Evolutionary conservation across 2,329 filamentous ascomycete species (phyloP).

Genomic region (Cadophora sp.): DNA sequence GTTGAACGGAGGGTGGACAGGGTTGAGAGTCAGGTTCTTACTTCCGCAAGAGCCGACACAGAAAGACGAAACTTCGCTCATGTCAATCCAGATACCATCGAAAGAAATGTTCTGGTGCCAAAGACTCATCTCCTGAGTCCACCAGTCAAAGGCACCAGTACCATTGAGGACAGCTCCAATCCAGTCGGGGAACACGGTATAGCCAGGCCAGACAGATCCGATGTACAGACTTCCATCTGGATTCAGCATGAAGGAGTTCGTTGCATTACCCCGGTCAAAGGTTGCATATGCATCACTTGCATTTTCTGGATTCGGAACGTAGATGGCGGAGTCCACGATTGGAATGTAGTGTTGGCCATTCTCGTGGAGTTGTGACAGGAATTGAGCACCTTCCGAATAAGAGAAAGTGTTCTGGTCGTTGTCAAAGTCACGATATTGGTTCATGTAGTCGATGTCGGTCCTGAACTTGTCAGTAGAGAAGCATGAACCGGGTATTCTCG

Average conservation of each 20-base stretch:
- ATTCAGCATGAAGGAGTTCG: slow-evolving; percentile 61
- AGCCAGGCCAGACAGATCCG: slow-evolving; percentile 77
- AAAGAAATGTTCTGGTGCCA: slow-evolving; percentile 61
- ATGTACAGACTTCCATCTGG: slow-evolving; percentile 62
- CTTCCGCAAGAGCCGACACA: slow-evolving; percentile 77
- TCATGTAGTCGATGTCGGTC: slow-evolving; percentile 78
- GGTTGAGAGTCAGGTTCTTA: slow-evolving; percentile 68
- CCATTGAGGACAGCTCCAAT: slow-evolving; percentile 64
- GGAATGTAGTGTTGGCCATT: slow-evolving; percentile 67
- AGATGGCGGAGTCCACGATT: slow-evolving; percentile 76
- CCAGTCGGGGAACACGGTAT: slow-evolving; percentile 75
- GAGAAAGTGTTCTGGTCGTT: slow-evolving; percentile 64
- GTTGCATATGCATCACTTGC: slow-evolving; percentile 66
- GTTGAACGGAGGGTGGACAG: slow-evolving; percentile 68
- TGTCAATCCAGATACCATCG: slow-evolving; percentile 63
- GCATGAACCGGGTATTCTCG: background rate
- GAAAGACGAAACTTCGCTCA: slow-evolving; percentile 67
- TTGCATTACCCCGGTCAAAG: slow-evolving; percentile 66
- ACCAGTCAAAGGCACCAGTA: slow-evolving; percentile 70
- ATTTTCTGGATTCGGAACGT: slow-evolving; percentile 75
- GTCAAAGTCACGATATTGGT: slow-evolving; percentile 65
- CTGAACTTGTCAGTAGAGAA: slow-evolving; percentile 42
- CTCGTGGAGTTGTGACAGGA: slow-evolving; percentile 66
- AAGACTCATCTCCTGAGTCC: slow-evolving; percentile 65
- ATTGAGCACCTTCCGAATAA: slow-evolving; percentile 61